A percentile compares a stretch with the other conserved stretches of the same genome.
phyloP scores from a whole-genome alignment of 176 grass and related monocot genomes.

The Aegilops umbellulata region DNA sequence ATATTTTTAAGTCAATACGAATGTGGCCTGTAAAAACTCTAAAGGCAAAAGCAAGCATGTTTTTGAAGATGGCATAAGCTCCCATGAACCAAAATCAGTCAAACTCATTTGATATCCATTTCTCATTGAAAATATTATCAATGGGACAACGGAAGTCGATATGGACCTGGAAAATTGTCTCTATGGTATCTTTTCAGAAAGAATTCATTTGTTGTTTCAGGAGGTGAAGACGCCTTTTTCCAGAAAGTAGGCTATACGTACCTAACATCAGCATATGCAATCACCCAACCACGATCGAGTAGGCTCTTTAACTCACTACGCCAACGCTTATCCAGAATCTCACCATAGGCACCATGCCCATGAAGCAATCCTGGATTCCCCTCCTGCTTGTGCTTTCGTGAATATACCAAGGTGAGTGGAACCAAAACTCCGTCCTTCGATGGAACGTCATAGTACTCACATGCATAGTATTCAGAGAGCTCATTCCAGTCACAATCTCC shows the following conservation, averaged over 20 bases:
- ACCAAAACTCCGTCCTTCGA: slow-evolving; percentile 69
- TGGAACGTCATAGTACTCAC: slow-evolving; percentile 74
- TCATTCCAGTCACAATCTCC: slow-evolving; percentile 71
- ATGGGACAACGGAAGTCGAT: neutral
- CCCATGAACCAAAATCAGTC: slow-evolving; percentile 10
- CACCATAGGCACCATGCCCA: slow-evolving; percentile 96
- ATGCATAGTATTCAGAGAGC: slow-evolving; percentile 87
- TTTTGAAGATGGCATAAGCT: neutral
- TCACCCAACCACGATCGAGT: slow-evolving; percentile 85
- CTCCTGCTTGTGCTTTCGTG: slow-evolving; percentile 75
- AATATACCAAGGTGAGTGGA: slow-evolving; percentile 80
- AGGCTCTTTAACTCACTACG: slow-evolving; percentile 89
- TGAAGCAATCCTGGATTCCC: slow-evolving; percentile 85
- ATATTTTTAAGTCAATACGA: slow-evolving; percentile 15
- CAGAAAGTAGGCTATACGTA: slow-evolving; percentile 21
- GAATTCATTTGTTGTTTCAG: slow-evolving; percentile 5
- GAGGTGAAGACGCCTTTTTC: neutral
- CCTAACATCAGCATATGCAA: slow-evolving; percentile 98
- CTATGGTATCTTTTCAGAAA: slow-evolving; percentile 1
- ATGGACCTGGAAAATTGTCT: neutral
- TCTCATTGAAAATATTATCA: neutral
- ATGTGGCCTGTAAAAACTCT: slow-evolving; percentile 6
- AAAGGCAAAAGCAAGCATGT: neutral
- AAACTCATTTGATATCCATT: neutral
- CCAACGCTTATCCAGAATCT: slow-evolving; percentile 87